Percentiles rank a stretch among this genome's conserved stretches.
phyloP scores from a whole-genome alignment of 768 basidiomycete species.

The Lactifluus echinatus region DNA sequence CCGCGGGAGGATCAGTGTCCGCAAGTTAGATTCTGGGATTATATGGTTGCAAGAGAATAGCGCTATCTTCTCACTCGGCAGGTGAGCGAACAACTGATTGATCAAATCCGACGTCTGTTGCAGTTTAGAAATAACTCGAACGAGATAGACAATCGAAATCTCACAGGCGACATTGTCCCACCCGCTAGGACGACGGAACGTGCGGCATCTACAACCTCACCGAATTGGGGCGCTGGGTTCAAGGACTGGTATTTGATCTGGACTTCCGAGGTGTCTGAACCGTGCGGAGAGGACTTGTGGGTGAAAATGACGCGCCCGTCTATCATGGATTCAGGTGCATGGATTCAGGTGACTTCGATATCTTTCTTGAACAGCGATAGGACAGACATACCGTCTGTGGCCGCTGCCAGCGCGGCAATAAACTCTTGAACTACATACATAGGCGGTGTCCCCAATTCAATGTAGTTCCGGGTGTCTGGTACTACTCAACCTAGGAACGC shows the following conservation, averaged over 20 bases:
- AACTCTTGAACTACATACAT: conserved; percentile 77
- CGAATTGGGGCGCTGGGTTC: conserved; percentile 83
- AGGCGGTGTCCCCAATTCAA: conserved; percentile 41
- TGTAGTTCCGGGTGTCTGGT: background rate
- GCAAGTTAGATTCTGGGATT: conserved; percentile 71
- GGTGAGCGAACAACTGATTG: conserved; percentile 64
- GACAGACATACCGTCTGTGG: conserved; percentile 51
- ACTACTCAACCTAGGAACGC: background rate
- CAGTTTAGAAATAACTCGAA: background rate
- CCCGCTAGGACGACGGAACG: conserved; percentile 87
- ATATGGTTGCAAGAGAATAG: conserved; percentile 91
- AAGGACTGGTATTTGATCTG: conserved; percentile 87
- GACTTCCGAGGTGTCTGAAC: conserved; percentile 29
- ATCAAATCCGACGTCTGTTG: conserved; percentile 79
- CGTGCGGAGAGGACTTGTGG: conserved; percentile 28
- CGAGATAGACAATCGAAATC: conserved; percentile 19
- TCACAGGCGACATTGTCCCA: conserved; percentile 97
- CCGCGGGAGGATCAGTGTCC: conserved; percentile 60
- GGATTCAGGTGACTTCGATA: background rate
- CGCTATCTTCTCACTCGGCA: conserved; percentile 53
- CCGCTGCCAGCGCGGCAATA: conserved; percentile 64
- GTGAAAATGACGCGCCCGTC: conserved; percentile 66
- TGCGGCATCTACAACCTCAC: conserved; percentile 73
- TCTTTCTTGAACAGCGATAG: background rate
- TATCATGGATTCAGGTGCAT: conserved; percentile 25